Evolutionary conservation across 257 asterid species (phyloP).

Genomic region (Solanum pinnatisectum): DNA sequence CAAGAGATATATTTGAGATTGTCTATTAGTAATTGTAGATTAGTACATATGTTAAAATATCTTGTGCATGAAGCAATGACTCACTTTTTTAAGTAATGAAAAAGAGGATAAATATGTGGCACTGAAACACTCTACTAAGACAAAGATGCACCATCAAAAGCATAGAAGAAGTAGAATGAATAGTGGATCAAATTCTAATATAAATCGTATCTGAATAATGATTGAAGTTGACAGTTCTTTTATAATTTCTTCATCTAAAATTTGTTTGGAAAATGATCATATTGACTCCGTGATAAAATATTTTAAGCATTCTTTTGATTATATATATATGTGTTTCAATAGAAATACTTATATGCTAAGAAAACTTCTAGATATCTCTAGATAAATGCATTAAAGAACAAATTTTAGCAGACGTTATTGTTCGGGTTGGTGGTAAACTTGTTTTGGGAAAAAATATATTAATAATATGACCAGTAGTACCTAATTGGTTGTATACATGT

Average conservation of each 20-base stretch:
- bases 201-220: not conserved
- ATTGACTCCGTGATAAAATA: not conserved
- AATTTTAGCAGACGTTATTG: too few relatives aligned
- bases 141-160: not conserved
- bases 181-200: not conserved
- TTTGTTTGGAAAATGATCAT: not conserved
- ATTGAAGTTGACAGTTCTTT: rapidly evolving
- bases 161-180: not conserved
- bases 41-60: not conserved
- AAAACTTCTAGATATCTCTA: too few relatives aligned
- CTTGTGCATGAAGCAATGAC: not conserved
- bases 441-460: not conserved
- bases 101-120: not conserved
- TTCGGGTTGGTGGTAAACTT: not conserved
- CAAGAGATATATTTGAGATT: not conserved
- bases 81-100: not conserved
- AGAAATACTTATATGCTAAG: not conserved
- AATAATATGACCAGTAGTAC: not conserved
- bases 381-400: not conserved
- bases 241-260: not conserved
- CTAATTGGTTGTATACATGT: not conserved
- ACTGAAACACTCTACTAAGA: not conserved
- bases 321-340: not conserved
- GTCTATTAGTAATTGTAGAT: not conserved
- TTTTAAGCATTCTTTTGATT: not conserved